A percentile compares a stretch with the other conserved stretches of the same genome.
Evolutionary conservation across 169 alveolate genomes (phyloP).

Genomic region (Haemoproteus tartakovskyi): DNA sequence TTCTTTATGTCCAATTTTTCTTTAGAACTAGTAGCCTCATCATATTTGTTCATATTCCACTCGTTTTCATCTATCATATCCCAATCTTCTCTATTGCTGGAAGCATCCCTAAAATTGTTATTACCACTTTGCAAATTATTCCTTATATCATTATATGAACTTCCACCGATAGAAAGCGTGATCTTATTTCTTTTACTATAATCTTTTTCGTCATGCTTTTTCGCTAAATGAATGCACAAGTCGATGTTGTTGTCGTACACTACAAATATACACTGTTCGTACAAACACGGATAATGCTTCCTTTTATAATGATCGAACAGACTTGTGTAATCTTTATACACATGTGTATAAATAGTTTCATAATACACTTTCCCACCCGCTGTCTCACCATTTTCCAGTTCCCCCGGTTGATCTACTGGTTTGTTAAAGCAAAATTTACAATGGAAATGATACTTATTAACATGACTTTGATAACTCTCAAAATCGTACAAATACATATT

Average conservation of each 20-base stretch:
- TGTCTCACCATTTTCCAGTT: background rate
- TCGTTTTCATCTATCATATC: background rate
- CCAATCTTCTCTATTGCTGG: background rate
- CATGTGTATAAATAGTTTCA: too few species aligned
- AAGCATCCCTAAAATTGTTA: too few species aligned
- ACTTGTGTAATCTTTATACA: slow-evolving; percentile 66
- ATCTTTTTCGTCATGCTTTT: slow-evolving; percentile 62
- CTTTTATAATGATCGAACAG: slow-evolving; percentile 68
- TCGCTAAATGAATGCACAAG: slow-evolving; percentile 68
- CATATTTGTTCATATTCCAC: background rate
- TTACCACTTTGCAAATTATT: background rate
- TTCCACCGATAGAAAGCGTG: slow-evolving; percentile 44
- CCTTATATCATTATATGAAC: slow-evolving; percentile 48
- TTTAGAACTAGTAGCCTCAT: background rate
- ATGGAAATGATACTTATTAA: slow-evolving; percentile 55
- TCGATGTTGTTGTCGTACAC: slow-evolving; percentile 73
- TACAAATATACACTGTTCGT: slow-evolving; percentile 73
- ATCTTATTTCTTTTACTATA: slow-evolving; percentile 30
- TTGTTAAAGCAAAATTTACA: slow-evolving; percentile 64
- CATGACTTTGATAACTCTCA: slow-evolving; percentile 45
- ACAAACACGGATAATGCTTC: slow-evolving; percentile 70
- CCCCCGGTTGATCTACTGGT: slow-evolving; percentile 4
- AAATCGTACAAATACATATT: slow-evolving; percentile 40
- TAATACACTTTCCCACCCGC: too few species aligned
- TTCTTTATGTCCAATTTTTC: slow-evolving; percentile 10